Evolutionary conservation across 2,329 filamentous ascomycete species (phyloP), one percentile per base, ranked within the genome.

Genomic region (Sporothrix pallida): DNA sequence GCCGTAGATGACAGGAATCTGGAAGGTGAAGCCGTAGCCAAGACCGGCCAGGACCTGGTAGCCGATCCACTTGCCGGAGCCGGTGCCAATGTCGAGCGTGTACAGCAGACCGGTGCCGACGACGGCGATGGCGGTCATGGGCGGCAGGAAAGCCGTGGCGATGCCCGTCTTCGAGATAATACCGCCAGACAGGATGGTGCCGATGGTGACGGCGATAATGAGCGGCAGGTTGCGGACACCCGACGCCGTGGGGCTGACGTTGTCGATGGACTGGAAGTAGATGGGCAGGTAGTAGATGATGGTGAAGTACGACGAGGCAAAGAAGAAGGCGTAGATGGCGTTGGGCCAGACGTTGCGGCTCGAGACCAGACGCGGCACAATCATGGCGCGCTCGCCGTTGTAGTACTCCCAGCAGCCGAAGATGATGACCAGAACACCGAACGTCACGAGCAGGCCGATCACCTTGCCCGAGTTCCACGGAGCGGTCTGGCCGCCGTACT

Each of bases 221-320:
- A 83, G 78, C 2, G 85, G 83, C 15, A 86, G 79, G 71, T 83
- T 83, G 26, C 80, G 79, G 13, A 86, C 80, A 1, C 83, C 84
- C 1, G 78, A 80, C 17, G 79, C 76, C 12, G 81, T 81, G 1
- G 83, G 81, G 12, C 77, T 79, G 54, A 81, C 80, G 15, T 81
- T 81, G 74, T 82, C 82, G 75, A 87, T 81, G 46, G 83, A 82
- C 79, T 88, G 84, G 78, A 88, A 87, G 81, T 86, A 87, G 74
- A 87, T 81, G 1, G 86, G 85, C 5, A 87, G 79, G 74, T 85
- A 86, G 79, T 84, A 77, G 3, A 86, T 78, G 1, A 83, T 79
- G 0, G 86, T 76, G 74, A 87, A 84, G 69, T 85, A 84, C 12
- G 82, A 79, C 2, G 82, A 81, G 15, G 83, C 83, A 20, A 86